These are phyloP conservation scores for Saturnispora silvae DNA, from an alignment of 805 yeast species.

Conservation along the genomic window DNA sequence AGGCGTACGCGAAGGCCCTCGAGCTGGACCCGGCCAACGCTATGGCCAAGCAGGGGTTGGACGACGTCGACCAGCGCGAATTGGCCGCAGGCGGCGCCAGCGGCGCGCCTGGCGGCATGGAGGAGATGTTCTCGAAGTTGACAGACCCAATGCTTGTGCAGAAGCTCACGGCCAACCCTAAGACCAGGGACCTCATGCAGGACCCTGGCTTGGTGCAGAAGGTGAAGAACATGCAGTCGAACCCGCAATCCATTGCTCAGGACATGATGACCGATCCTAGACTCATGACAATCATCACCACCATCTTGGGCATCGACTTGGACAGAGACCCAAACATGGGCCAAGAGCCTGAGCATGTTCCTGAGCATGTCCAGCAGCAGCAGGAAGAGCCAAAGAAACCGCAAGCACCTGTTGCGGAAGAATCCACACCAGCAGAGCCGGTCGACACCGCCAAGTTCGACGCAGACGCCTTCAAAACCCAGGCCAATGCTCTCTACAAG, in stretches of 20 bases:
- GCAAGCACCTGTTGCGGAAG: constrained; percentile 6
- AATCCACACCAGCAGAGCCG: constrained; percentile 19
- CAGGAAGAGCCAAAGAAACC: constrained; percentile 11
- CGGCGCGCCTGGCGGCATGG: constrained; percentile 40
- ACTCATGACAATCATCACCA: constrained; percentile 79
- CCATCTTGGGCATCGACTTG: constrained; percentile 73
- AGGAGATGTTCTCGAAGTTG: constrained; percentile 47
- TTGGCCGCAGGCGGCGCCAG: constrained; percentile 25
- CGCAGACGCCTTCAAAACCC: constrained; percentile 66
- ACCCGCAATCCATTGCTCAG: constrained; percentile 66
- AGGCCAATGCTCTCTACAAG: constrained; percentile 83
- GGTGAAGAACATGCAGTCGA: constrained; percentile 45
- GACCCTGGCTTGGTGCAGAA: constrained; percentile 78
- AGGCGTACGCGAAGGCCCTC: constrained; percentile 65
- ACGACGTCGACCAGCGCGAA: constrained; percentile 25
- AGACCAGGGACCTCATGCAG: constrained; percentile 75
- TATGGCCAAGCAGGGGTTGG: constrained; percentile 77
- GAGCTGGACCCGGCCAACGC: constrained; percentile 72
- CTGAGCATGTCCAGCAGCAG: constrained; percentile 4
- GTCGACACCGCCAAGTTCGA: constrained; percentile 27
- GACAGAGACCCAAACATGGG: constrained; percentile 25
- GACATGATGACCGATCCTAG: constrained; percentile 74
- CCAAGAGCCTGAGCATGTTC: constrained; percentile 20
- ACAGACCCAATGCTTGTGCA: constrained; percentile 65
- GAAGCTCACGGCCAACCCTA: constrained; percentile 72